Evolutionary conservation across 1,139 yeast species (phyloP), one percentile per base, ranked within the genome.

Genomic region (Suhomyces atakaporum): DNA sequence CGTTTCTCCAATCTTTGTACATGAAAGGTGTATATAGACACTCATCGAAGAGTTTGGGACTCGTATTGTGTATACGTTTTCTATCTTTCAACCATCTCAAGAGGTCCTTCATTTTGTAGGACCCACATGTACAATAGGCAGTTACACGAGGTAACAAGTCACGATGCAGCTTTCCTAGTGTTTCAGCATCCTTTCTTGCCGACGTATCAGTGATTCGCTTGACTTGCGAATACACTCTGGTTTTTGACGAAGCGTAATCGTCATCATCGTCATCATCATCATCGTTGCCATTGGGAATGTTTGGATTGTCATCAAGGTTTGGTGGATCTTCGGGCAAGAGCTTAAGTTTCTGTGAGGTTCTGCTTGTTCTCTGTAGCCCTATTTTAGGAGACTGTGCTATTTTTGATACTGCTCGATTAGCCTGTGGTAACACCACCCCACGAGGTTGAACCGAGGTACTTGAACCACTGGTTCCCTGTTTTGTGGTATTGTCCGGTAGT

Each of bases 91-190:
- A 64, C 89, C 96, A 92, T 49, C 95, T 69, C 39, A 84, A 71
- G 29, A 92, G 65, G 36, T 90, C 97, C 50, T 84, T 79, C 94
- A 92, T 86, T 47, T 79, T 80, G 56, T 89, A 92, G 16, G 95
- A 81, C 24, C 96, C 92, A 28, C 97, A 89, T 0, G 97, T 90
- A 63, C 97, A 90, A 57, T 89, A 92, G 0, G 96, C 96, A 0
- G 97, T 90, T 2, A 90, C 97, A 49, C 98, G 69, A 1, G 98
- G 95, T 36, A 85, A 66, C 35, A 84, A 61, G 31, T 82, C 84
- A 42, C 98, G 72, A 56, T 92, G 97, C 47, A 86, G 85, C 54
- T 89, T 90, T 5, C 97, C 96, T 41, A 92, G 68, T 27, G 90
- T 77, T 56, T 89, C 97, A 1, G 98, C 98, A 69, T 92, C 97